phyloP scores from a whole-genome alignment of 2,329 filamentous ascomycete species.

The Biscogniauxia mediterranea region DNA sequence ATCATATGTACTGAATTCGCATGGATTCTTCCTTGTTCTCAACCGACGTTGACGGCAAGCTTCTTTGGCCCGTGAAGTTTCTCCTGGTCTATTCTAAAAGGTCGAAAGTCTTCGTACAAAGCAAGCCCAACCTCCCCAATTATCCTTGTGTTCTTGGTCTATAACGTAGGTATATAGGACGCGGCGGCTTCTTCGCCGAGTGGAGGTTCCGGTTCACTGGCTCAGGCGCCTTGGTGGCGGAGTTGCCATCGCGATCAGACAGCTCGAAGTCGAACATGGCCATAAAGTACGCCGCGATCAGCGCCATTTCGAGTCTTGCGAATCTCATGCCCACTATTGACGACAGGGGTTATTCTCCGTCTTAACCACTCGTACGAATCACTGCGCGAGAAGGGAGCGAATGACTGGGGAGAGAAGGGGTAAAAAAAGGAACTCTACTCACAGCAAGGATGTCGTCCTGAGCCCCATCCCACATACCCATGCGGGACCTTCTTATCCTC shows the following conservation, averaged over 20 bases:
- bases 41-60: too few relatives aligned
- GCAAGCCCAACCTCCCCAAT: too few relatives aligned
- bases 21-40: too few relatives aligned
- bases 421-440: slow-evolving; percentile 13
- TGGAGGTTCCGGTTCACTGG: slow-evolving; percentile 37
- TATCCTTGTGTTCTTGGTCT: slow-evolving; percentile 12
- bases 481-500: slow-evolving; percentile 37
- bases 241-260: slow-evolving; percentile 36
- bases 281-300: slow-evolving; percentile 47
- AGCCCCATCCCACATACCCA: slow-evolving; percentile 27
- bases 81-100: too few relatives aligned
- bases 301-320: slow-evolving; percentile 47
- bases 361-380: slow-evolving; percentile 11
- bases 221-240: slow-evolving; percentile 24
- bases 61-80: too few relatives aligned
- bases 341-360: slow-evolving; percentile 4
- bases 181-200: slow-evolving; percentile 40
- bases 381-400: not conserved
- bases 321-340: slow-evolving; percentile 37
- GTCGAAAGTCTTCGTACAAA: too few relatives aligned
- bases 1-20: too few relatives aligned
- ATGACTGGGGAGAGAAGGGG: slow-evolving; percentile 12
- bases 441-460: slow-evolving; percentile 39
- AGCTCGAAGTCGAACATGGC: slow-evolving; percentile 45
- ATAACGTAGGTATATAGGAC: slow-evolving; percentile 37